Base-by-base conservation (phyloP, 148 eudicot genomes). In the Mesembryanthemum crystallinum region DNA sequence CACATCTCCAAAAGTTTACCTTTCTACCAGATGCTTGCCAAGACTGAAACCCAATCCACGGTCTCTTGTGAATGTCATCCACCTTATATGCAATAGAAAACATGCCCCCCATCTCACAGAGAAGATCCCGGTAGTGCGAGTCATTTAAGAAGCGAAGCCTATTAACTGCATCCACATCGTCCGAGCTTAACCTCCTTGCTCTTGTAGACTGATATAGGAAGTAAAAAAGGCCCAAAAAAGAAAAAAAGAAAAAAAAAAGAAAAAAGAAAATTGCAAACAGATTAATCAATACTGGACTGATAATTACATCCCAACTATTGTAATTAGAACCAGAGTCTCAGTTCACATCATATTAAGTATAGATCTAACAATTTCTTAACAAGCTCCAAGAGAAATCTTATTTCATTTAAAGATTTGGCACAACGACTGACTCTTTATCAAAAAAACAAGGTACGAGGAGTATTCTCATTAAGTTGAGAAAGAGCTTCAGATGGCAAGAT, bases 31-130 rank as follows among this genome's bases (percentile, higher is more conserved):
- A 81, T 81, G 98, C 93, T 78, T 84, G 90, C 98, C 98, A 95
- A 64, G 98, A 92, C 76, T 95, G 94, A 79, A 89, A 92, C 59
- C 98, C 98, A 68, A 92, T 90, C 98, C 98, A 92, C 10, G 98
- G 96, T 72, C 89, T 80, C 75, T 80, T 90, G 74, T 92, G 98
- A 77, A 92, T 87, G 51, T 87, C 87, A 81, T 90, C 98, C 73
- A 89, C 85, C 67, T 86, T 80, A 77, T 86, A 86, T 78, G 98
- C 95, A 83, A 92, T 78, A 23, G 98, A 77, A 80, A 90, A 90
- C 92, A 92, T 80, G 76, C 98, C 98, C 35, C 96, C 96, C 73
- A 86, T 86, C 87, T 92, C 98, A 79, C 95, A 91, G 58, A 92
- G 92, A 61, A 87, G 82, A 78, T 89, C 82, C 28, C 88, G 87